These are phyloP conservation scores for Cladophialophora chaetospira DNA, from an alignment of 2,329 filamentous ascomycete genomes.

Conservation along the genomic window DNA sequence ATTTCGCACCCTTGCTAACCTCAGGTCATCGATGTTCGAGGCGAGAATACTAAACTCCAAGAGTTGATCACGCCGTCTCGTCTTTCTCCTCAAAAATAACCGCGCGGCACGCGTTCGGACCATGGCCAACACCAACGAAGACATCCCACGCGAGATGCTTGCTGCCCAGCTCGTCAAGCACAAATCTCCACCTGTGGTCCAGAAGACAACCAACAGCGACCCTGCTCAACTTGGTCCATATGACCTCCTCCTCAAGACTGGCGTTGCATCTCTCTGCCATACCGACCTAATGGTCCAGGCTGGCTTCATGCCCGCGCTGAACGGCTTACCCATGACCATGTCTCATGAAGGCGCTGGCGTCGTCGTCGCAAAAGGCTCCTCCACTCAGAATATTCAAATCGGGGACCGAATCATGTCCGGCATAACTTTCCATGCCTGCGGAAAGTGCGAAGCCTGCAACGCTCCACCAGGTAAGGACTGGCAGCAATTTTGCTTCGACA, in stretches of 20 bases:
- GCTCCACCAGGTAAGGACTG: constrained; percentile 43
- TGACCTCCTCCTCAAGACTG: constrained; percentile 61
- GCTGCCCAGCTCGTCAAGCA: no score
- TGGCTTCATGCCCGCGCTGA: constrained; percentile 46
- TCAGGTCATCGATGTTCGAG: no score
- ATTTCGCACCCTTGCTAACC: no score
- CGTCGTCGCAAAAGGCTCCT: constrained; percentile 28
- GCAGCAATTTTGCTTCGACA: constrained; percentile 54
- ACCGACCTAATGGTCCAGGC: constrained; percentile 60
- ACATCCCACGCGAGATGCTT: no score
- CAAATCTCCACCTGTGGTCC: no score
- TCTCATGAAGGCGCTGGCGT: constrained; percentile 62
- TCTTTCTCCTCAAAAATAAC: no score
- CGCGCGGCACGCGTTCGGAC: no score
- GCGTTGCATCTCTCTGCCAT: constrained; percentile 63
- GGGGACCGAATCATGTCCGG: constrained; percentile 61
- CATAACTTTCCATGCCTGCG: constrained; percentile 56
- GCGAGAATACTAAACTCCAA: no score
- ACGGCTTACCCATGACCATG: constrained; percentile 54
- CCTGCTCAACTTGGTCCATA: no score
- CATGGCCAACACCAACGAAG: no score
- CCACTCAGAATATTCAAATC: constrained; percentile 44
- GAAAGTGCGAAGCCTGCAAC: constrained; percentile 54
- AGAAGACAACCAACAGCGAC: no score
- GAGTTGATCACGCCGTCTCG: no score